phyloP scores from a whole-genome alignment of 2,329 filamentous ascomycete genomes.

The Pyricularia sp. region DNA sequence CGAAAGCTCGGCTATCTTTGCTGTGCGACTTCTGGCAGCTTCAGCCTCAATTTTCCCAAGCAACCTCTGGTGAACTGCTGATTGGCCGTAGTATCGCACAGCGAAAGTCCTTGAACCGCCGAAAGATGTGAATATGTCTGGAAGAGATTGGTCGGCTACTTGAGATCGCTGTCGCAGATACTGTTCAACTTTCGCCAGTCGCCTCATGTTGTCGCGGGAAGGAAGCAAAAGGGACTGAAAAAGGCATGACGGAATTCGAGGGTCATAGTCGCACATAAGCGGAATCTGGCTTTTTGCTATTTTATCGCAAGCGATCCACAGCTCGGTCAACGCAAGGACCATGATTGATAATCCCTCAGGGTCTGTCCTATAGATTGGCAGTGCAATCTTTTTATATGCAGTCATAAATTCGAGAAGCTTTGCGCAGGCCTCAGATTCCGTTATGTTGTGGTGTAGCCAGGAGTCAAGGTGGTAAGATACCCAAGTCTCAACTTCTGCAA shows the following conservation, averaged over 20 bases:
- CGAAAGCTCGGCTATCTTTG: conserved; percentile 24
- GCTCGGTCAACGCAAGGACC: conserved; percentile 43
- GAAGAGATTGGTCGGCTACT: conserved; percentile 8
- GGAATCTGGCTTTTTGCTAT: conserved; percentile 26
- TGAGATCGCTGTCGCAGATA: conserved; percentile 31
- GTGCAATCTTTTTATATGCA: conserved; percentile 22
- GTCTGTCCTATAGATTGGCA: conserved; percentile 22
- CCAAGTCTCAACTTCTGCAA: conserved; percentile 40
- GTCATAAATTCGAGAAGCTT: conserved; percentile 19
- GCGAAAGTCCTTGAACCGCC: conserved; percentile 29
- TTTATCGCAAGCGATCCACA: conserved; percentile 50
- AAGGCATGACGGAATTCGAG: conserved; percentile 28
- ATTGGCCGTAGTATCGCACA: conserved; percentile 37
- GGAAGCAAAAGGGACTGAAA: conserved; percentile 36
- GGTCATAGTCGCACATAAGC: conserved; percentile 34
- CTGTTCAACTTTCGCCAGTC: conserved; percentile 34
- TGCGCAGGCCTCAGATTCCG: conserved; percentile 15
- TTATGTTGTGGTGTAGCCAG: conserved; percentile 26
- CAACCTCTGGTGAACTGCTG: conserved; percentile 25
- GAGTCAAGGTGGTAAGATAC: conserved; percentile 25
- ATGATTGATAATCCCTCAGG: conserved; percentile 42
- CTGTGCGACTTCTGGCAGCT: conserved; percentile 19
- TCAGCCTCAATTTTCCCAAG: conserved; percentile 24
- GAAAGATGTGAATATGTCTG: conserved; percentile 26
- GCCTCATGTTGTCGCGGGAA: conserved; percentile 30